Evolutionary conservation across 1,284 basidiomycete genomes (phyloP).

Genomic region (Malassezia vespertilionis): DNA sequence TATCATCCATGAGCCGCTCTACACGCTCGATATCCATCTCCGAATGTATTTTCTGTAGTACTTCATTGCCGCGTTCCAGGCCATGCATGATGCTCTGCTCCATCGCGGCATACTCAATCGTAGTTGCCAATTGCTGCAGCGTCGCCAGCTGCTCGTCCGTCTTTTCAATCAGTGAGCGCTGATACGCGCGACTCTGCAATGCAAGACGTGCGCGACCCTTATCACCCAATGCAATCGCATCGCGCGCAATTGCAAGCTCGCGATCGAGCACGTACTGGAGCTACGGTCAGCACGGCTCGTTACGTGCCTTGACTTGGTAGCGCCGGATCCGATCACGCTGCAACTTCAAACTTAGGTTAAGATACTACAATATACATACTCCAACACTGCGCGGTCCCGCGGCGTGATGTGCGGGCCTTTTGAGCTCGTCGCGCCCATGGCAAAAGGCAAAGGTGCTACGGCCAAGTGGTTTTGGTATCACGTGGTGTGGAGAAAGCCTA

Average conservation of each 20-base stretch:
- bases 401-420: slow-evolving; percentile 62
- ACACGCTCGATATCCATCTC: slow-evolving; percentile 85
- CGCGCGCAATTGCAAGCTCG: slow-evolving; percentile 77
- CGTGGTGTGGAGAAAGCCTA: background rate
- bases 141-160: slow-evolving; percentile 83
- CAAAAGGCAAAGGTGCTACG: background rate
- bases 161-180: slow-evolving; percentile 72
- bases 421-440: slow-evolving; percentile 30
- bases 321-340: slow-evolving; percentile 90
- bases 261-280: slow-evolving; percentile 74
- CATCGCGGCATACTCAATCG: slow-evolving; percentile 89
- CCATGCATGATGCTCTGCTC: slow-evolving; percentile 87
- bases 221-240: slow-evolving; percentile 67
- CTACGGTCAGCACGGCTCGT: slow-evolving; percentile 51
- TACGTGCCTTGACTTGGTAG: slow-evolving; percentile 77
- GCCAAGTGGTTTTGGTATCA: background rate
- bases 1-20: slow-evolving; percentile 84
- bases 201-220: slow-evolving; percentile 78
- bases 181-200: slow-evolving; percentile 79
- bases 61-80: slow-evolving; percentile 80
- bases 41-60: slow-evolving; percentile 81
- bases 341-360: slow-evolving; percentile 67
- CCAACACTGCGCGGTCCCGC: slow-evolving; percentile 84
- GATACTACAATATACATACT: slow-evolving; percentile 55
- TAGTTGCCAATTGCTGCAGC: slow-evolving; percentile 79